Base-by-base conservation (phyloP, 495 filamentous ascomycete genomes). In the Barbatosphaeria neglecta region DNA sequence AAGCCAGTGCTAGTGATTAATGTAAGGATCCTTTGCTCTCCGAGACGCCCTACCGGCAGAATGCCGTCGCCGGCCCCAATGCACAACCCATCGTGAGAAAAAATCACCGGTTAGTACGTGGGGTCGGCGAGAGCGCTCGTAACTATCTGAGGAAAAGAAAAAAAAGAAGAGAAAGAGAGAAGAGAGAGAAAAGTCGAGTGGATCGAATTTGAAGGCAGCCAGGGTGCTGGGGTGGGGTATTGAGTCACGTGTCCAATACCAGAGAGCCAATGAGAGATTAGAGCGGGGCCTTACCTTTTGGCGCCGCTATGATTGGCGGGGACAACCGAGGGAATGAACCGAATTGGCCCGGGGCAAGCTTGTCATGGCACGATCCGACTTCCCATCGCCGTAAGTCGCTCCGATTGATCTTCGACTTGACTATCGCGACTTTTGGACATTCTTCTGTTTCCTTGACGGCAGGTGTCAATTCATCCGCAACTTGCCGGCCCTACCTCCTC, bases 11-110 rank as follows among this genome's bases (percentile, higher is more conserved):
- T 65, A 49, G 73, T 69, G 73, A 77, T 77, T 77, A 77, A 77
- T 72, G 73, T n/a, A 77, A 65, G 69, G 73, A 77, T 73, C 72
- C 55, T 66, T 68, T 67, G 38, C 58, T 74, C 69, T 70, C 57
- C 56, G 58, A 60, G 59, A n/a, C 61, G 57, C 52, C 59, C 64
- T 8, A 48, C 50, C 50, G 56, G 59, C 51, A 62, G 65, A 61
- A 61, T 52, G 54, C 56, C 47, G 45, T 35, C 40, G 49, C 62
- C 58, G 58, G 57, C 55, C 59, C 46, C 53, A n/a, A n/a, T n/a
- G 59, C 63, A 61, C 58, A 59, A 48, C 57, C 55, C 44, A 59
- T 58, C 49, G 51, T 28, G 48, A 33, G 54, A 50, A 15, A 13
- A 33, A 33, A 13, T 33, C 27, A 2, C 48, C 59, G 51, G 57